Evolutionary conservation across 1,139 yeast genomes (phyloP).

Genomic region (Candida sanyaensis): DNA sequence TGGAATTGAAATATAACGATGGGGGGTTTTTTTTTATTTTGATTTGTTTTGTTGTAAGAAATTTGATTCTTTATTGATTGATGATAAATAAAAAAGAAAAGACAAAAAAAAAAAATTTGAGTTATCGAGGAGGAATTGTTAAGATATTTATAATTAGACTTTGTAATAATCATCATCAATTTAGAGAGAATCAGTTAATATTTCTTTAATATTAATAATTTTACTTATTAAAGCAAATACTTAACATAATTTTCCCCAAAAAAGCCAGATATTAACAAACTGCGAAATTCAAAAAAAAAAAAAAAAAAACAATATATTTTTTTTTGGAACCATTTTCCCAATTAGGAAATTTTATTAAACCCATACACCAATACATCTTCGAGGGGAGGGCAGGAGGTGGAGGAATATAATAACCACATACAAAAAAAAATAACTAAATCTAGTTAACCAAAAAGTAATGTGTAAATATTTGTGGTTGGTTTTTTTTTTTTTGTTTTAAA

Average conservation of each 20-base stretch:
- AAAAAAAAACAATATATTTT: not conserved
- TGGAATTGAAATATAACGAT: too few relatives aligned
- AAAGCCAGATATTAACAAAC: not conserved
- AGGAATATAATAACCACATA: too few relatives aligned
- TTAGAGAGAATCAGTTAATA: too few relatives aligned
- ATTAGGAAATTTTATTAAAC: conserved; percentile 14
- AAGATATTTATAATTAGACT: conserved; percentile 1
- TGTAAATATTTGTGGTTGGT: too few relatives aligned
- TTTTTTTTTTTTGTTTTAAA: too few relatives aligned
- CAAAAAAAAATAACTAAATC: not conserved
- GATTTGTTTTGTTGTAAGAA: not conserved
- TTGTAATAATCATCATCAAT: not conserved
- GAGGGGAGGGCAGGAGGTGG: too few relatives aligned
- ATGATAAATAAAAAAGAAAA: conserved; percentile 5
- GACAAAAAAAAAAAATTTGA: not conserved
- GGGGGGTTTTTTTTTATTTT: too few relatives aligned
- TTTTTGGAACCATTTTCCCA: conserved; percentile 11
- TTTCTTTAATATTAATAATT: not conserved
- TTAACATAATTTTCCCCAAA: not conserved
- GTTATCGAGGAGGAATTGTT: not conserved
- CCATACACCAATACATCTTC: not conserved
- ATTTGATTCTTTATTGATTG: conserved; percentile 4
- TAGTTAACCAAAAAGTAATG: not conserved
- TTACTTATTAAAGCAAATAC: conserved; percentile 3
- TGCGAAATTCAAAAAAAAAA: conserved; percentile 6